Evolutionary conservation across 2,329 filamentous ascomycete genomes (phyloP).

Genomic region (Verticillium tricorpus): DNA sequence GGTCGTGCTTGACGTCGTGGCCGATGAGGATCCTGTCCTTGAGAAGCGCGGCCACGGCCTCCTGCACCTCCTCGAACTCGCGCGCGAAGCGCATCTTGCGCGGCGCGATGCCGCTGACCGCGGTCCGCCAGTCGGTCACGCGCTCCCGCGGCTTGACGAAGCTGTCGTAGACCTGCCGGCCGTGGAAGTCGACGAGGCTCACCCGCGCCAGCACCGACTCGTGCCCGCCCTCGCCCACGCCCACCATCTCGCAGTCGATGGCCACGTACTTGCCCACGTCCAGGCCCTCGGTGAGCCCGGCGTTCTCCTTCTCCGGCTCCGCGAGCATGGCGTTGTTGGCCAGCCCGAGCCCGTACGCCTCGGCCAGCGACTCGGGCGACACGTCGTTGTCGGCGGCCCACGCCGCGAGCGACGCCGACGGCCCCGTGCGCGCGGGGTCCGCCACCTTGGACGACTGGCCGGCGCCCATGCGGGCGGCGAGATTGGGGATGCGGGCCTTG

Average conservation of each 20-base stretch:
- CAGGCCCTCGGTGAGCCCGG: conserved; percentile 55
- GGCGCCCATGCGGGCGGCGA: conserved; percentile 46
- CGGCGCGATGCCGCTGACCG: conserved; percentile 75
- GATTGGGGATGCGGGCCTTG: conserved; percentile 7
- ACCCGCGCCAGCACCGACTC: conserved; percentile 79
- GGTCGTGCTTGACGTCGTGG: conserved; percentile 76
- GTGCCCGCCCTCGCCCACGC: conserved; percentile 66
- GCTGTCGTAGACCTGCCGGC: conserved; percentile 88
- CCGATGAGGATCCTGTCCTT: conserved; percentile 71
- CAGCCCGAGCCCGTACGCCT: conserved; percentile 55
- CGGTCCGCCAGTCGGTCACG: conserved; percentile 88
- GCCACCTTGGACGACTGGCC: conserved; percentile 44
- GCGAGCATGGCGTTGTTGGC: conserved; percentile 46
- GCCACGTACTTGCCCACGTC: conserved; percentile 86
- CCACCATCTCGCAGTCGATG: conserved; percentile 98
- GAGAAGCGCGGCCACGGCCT: conserved; percentile 64
- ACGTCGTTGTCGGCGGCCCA: conserved; percentile 60
- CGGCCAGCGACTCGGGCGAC: conserved; percentile 53
- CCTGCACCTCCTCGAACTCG: conserved; percentile 72
- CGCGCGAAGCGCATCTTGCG: conserved; percentile 67
- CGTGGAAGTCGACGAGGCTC: conserved; percentile 90
- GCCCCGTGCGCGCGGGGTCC: conserved; percentile 25
- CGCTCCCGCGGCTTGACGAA: conserved; percentile 74
- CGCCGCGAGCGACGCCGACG: conserved; percentile 51
- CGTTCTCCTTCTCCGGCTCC: conserved; percentile 53